Base-by-base conservation (phyloP, 2,329 filamentous ascomycete genomes). In the Phialemoniopsis sp. region DNA sequence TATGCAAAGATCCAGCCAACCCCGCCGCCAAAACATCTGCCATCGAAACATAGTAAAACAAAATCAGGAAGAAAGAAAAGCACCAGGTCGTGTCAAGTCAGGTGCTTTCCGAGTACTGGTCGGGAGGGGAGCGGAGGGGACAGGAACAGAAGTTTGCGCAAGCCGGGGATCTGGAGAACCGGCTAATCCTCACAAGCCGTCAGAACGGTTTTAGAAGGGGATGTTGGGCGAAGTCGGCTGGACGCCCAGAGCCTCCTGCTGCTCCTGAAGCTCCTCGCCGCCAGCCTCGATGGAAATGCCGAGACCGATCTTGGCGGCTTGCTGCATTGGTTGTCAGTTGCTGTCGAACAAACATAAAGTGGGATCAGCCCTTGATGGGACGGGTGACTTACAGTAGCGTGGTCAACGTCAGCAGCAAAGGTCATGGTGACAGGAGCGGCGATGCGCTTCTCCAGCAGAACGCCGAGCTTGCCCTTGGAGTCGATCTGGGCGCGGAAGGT, bases 401-500 rank as follows among this genome's bases (percentile, higher is more conserved):
- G 91, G 67, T 98, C 93, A 58, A 98, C 88, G 62, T 97, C 93
- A 51, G 90, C 91, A 40, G 90, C 89, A 68, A 98, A 95, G 42
- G 90, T 95, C 70, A 98, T 81, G 63, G 85, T 86, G 43, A 98
- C 89, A 19, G 90, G 87, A 48, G 89, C 89, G 21, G 89, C 89
- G 57, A 98, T 87, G 58, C 89, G 85, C 82, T 96, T 97, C 76
- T 98, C 93, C 52, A 97, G 71, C 57, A 96, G 70, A 60, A 89
- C 93, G 66, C 86, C 88, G 45, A 98, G 76, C 73, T 95, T 95
- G 63, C 93, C 93, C 62, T 88, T 83, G 57, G 89, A 94, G 69
- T 98, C 93, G 54, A 97, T 78, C 70, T 98, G 93, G 33, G 91
- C 93, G 50, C 91, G 83, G 82, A 96, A 95, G 37, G 89, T 93